phyloP scores from a whole-genome alignment of 2,329 filamentous ascomycete genomes.

The Stagonosporopsis chrysanthemi region DNA sequence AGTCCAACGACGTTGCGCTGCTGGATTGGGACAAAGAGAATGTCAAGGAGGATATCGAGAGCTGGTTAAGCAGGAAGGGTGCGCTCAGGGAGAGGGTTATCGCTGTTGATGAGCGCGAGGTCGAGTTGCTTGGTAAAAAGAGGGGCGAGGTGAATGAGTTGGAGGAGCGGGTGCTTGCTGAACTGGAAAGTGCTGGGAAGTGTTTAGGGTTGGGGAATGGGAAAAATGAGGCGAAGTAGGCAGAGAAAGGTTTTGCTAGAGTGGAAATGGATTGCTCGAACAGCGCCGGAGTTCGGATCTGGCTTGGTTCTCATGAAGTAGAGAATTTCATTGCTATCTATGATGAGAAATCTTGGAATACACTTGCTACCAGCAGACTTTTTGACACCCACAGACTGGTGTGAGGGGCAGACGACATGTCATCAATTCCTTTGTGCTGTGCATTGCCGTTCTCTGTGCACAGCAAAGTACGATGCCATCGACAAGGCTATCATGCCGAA shows the following conservation, averaged over 20 bases:
- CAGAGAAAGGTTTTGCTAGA: no score
- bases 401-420: neutral
- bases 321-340: constrained; percentile 1
- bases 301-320: neutral
- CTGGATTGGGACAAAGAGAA: constrained; percentile 77
- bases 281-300: constrained; percentile 7
- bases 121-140: constrained; percentile 60
- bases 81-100: constrained; percentile 76
- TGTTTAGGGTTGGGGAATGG: constrained; percentile 45
- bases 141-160: constrained; percentile 63
- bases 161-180: constrained; percentile 74
- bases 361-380: no score
- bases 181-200: constrained; percentile 46
- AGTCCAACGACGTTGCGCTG: constrained; percentile 69
- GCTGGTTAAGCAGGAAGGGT: constrained; percentile 74
- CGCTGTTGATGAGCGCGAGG: constrained; percentile 75
- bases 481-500: neutral
- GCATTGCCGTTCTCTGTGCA: neutral
- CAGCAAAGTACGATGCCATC: neutral
- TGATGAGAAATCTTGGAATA: neutral
- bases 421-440: neutral
- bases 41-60: constrained; percentile 83
- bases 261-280: neutral
- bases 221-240: constrained; percentile 20
- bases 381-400: neutral